Percentiles rank a stretch among this genome's conserved stretches.
Evolutionary conservation across 148 eudicot genomes (phyloP).

Genomic region (Cornus kousa): DNA sequence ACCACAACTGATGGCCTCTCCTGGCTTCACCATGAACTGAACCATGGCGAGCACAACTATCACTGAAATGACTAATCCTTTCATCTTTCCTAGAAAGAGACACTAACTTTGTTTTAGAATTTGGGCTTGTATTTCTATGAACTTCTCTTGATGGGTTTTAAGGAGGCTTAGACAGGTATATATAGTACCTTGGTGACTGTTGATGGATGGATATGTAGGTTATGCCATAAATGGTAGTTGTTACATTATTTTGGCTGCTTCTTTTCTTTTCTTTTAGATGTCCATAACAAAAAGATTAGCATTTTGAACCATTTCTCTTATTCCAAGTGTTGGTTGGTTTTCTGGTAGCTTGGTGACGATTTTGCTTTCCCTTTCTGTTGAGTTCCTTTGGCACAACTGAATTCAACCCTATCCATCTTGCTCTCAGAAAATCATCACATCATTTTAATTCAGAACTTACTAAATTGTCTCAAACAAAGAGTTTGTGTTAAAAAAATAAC

Average conservation of each 20-base stretch:
- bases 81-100: neutral
- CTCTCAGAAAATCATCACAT: neutral
- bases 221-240: neutral
- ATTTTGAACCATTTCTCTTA: neutral
- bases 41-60: conserved; percentile 8
- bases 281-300: neutral
- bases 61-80: conserved; percentile 5
- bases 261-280: conserved; percentile 12
- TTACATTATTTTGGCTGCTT: conserved; percentile 12
- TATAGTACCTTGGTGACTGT: conserved; percentile 2
- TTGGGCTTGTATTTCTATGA: neutral
- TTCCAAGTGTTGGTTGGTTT: too few relatives aligned
- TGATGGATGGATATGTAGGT: neutral
- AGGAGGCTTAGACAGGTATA: conserved; percentile 4
- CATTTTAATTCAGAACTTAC: neutral
- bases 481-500: too few relatives aligned
- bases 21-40: conserved; percentile 17
- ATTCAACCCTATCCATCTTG: neutral
- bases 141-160: neutral
- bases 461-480: too few relatives aligned
- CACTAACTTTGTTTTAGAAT: too few relatives aligned
- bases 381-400: neutral
- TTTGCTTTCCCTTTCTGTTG: neutral
- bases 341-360: neutral
- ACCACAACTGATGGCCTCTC: conserved; percentile 6